Conservation (phyloP, 2,329 filamentous ascomycete genomes). For the Venturia carpophila region DNA sequence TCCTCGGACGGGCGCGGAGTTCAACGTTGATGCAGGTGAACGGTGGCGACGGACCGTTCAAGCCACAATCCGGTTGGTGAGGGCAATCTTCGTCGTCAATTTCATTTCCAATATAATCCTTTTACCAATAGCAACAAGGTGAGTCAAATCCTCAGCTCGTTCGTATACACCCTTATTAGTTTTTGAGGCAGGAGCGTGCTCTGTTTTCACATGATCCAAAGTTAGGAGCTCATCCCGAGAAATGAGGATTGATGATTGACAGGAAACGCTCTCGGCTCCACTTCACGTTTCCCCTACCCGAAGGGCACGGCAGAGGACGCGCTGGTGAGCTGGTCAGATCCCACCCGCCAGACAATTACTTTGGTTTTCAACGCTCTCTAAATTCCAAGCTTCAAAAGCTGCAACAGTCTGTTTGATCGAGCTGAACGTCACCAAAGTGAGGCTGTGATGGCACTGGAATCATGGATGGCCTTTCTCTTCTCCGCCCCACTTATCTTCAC, state of each 20-base stretch:
- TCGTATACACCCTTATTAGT: background rate
- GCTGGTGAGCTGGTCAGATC: background rate
- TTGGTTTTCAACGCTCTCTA: background rate
- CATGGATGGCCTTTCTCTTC: background rate
- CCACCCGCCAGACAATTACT: background rate
- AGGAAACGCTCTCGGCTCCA: background rate
- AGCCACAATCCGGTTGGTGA: background rate
- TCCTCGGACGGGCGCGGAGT: background rate
- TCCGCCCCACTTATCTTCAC: background rate
- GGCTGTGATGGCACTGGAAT: background rate
- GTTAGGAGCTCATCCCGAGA: background rate
- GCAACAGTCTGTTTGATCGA: background rate
- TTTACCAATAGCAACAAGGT: background rate
- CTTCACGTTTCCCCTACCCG: background rate
- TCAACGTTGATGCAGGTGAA: background rate
- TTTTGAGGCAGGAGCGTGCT: background rate
- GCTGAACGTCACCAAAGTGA: background rate
- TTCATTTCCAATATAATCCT: background rate
- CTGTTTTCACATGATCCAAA: background rate
- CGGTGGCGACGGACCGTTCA: background rate
- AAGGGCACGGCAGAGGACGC: background rate
- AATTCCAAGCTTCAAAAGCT: background rate
- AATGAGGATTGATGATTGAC: slow-evolving; percentile 6
- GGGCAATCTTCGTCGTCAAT: background rate
- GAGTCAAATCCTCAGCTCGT: background rate